phyloP scores from a whole-genome alignment of 306 rosid species.

The Gastrolobium bilobum region DNA sequence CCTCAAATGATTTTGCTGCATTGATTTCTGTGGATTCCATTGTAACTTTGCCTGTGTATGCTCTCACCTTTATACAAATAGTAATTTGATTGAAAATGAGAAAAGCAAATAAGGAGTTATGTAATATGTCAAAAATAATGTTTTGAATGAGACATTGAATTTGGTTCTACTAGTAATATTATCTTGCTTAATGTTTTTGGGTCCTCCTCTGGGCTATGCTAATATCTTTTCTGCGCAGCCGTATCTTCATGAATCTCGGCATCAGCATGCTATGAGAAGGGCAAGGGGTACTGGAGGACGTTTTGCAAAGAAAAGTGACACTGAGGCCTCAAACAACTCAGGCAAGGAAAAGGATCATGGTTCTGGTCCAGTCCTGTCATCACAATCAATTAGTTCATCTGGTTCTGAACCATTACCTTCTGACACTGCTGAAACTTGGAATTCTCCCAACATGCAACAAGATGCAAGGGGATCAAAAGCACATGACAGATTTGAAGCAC shows the following conservation, averaged over 20 bases:
- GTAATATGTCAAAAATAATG: conserved; percentile 17
- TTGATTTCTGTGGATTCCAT: background rate
- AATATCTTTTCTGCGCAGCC: conserved; percentile 67
- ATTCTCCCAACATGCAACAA: conserved; percentile 67
- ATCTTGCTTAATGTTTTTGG: conserved; percentile 2
- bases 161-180: conserved; percentile 3
- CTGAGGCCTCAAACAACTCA: conserved; percentile 54
- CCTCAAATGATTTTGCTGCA: conserved; percentile 7
- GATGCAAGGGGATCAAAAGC: conserved; percentile 60
- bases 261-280: conserved; percentile 97
- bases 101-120: conserved; percentile 8
- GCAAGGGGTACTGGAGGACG: conserved; percentile 97
- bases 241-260: conserved; percentile 97
- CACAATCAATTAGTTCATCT: conserved; percentile 84
- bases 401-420: conserved; percentile 81
- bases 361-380: conserved; percentile 73
- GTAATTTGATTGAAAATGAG: conserved; percentile 2
- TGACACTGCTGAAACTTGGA: conserved; percentile 83
- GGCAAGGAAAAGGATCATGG: conserved; percentile 64
- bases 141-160: background rate
- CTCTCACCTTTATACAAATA: background rate
- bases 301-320: conserved; percentile 79
- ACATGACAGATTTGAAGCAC: conserved; percentile 46
- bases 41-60: conserved; percentile 8
- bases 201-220: conserved; percentile 39